Conservation (phyloP, 129 eudicot genomes). For the Tanacetum coccineum region DNA sequence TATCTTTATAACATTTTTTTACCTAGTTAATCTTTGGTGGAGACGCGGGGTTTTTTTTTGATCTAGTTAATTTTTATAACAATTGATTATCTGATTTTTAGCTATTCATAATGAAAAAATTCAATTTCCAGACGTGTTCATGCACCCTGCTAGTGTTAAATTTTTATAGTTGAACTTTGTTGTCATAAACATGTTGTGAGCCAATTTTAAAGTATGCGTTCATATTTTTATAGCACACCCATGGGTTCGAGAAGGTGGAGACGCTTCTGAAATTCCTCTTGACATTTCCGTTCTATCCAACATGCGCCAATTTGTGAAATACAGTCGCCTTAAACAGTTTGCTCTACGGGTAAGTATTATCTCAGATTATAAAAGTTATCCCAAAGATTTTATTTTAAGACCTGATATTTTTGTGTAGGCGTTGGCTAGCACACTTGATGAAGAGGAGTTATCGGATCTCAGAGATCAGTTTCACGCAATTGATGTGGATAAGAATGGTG, state of each 20-base stretch:
- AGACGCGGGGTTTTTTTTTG: too few species aligned
- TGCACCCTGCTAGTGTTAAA: too few species aligned
- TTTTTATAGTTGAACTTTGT: not conserved
- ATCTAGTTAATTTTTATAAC: too few species aligned
- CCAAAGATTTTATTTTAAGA: constrained; percentile 6
- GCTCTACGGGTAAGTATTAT: constrained; percentile 53
- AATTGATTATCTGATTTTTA: too few species aligned
- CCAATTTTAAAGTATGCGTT: constrained; percentile 9
- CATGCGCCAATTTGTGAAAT: constrained; percentile 90
- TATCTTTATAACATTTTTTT: not conserved
- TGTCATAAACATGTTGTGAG: not conserved
- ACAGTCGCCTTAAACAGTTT: constrained; percentile 87
- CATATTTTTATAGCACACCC: constrained; percentile 66
- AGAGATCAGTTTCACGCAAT: constrained; percentile 95
- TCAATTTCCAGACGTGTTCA: too few species aligned
- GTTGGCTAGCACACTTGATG: constrained; percentile 82
- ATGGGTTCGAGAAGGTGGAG: constrained; percentile 99
- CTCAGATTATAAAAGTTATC: not conserved
- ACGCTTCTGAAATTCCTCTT: constrained; percentile 90
- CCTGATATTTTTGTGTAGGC: constrained; percentile 44
- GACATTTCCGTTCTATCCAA: constrained; percentile 86
- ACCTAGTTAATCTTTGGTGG: too few species aligned
- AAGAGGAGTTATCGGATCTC: constrained; percentile 70
- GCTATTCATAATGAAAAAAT: too few species aligned
- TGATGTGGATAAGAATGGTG: constrained; percentile 90